These are phyloP conservation scores for Naematelia aurantialba DNA, from an alignment of 768 basidiomycete genomes.

Conservation along the genomic window DNA sequence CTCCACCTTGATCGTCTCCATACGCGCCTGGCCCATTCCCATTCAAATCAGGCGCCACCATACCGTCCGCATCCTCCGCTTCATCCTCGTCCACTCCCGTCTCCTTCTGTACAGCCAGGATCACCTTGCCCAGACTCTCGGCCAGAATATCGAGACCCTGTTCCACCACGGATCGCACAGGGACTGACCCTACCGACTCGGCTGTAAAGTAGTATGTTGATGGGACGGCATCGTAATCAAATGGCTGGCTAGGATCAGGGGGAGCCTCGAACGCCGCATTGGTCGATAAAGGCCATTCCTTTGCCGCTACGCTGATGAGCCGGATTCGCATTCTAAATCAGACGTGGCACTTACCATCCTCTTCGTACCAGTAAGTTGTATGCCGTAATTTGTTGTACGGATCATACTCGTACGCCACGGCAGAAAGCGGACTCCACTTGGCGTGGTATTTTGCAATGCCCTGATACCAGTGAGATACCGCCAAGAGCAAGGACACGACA, in stretches of 20 bases:
- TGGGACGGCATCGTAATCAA: slow-evolving; percentile 84
- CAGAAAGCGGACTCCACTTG: slow-evolving; percentile 96
- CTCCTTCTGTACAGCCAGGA: slow-evolving; percentile 56
- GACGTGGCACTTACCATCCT: slow-evolving; percentile 39
- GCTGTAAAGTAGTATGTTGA: slow-evolving; percentile 90
- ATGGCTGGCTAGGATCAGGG: slow-evolving; percentile 68
- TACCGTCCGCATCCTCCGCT: slow-evolving; percentile 19
- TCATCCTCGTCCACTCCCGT: slow-evolving; percentile 43
- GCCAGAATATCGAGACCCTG: slow-evolving; percentile 40
- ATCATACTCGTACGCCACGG: slow-evolving; percentile 95
- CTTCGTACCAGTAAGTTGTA: slow-evolving; percentile 90
- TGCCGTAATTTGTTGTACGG: slow-evolving; percentile 95
- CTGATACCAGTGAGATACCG: slow-evolving; percentile 52
- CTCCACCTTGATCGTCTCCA: slow-evolving; percentile 1
- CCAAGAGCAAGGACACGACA: background rate
- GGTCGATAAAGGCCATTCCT: slow-evolving; percentile 86
- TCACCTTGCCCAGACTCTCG: slow-evolving; percentile 60
- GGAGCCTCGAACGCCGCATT: slow-evolving; percentile 80
- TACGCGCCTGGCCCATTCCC: slow-evolving; percentile 17
- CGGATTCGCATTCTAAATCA: background rate
- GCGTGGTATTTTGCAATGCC: slow-evolving; percentile 98
- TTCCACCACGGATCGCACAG: slow-evolving; percentile 43
- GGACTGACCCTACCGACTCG: slow-evolving; percentile 73
- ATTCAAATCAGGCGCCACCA: slow-evolving; percentile 30
- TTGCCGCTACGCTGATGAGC: slow-evolving; percentile 52